Percentiles rank a stretch among this genome's conserved stretches.
Conservation (phyloP, 176 grass and related monocot genomes). For the Eleusine indica region DNA sequence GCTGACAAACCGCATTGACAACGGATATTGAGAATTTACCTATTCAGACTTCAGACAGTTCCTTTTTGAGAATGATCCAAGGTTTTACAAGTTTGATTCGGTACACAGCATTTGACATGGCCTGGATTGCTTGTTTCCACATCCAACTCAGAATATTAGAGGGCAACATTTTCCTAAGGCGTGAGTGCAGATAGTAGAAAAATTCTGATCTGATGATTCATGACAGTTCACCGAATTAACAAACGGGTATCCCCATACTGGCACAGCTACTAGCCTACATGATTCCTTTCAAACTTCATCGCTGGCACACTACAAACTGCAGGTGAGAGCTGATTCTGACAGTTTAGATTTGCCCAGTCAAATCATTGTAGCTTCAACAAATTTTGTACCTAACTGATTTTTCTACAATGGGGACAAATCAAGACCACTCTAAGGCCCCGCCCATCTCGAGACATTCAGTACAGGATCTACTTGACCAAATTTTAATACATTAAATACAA, state of each 20-base stretch:
- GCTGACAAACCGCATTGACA: conserved; percentile 29
- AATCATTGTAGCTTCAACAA: background rate
- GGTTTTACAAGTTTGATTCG: background rate
- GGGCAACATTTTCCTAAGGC: conserved; percentile 12
- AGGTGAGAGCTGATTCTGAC: conserved; percentile 27
- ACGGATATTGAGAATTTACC: conserved; percentile 9
- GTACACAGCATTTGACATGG: conserved; percentile 4
- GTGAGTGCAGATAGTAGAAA: conserved; percentile 2
- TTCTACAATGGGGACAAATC: background rate
- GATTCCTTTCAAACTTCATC: conserved; percentile 41
- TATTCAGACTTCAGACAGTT: conserved; percentile 5
- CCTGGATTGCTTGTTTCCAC: conserved; percentile 18
- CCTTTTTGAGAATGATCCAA: background rate
- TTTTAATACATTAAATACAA: conserved; percentile 7
- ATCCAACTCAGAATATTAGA: conserved; percentile 9
- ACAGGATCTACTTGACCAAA: background rate
- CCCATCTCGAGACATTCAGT: background rate
- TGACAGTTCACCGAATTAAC: conserved; percentile 21
- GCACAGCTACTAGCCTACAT: conserved; percentile 25
- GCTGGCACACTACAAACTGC: conserved; percentile 11
- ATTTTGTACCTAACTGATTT: background rate
- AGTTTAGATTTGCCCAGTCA: conserved; percentile 35
- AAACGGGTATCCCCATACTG: conserved; percentile 5
- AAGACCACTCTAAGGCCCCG: background rate
- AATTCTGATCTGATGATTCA: background rate